phyloP scores from a whole-genome alignment of 2,329 filamentous ascomycete genomes.

The Verticillium isaacii region DNA sequence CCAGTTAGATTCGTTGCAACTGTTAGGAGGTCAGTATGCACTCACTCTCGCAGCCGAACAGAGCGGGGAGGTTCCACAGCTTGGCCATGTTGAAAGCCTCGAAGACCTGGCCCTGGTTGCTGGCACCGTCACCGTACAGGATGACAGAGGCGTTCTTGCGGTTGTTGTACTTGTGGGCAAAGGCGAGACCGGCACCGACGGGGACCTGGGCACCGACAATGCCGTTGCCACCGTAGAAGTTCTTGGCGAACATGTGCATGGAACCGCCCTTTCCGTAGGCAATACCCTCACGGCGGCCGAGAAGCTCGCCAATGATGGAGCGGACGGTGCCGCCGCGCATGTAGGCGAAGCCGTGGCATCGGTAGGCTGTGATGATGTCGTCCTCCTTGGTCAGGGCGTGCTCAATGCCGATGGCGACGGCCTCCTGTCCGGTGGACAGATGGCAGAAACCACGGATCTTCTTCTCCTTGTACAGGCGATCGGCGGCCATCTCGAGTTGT shows the following conservation, averaged over 20 bases:
- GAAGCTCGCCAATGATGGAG: constrained; percentile 91
- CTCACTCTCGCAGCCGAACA: constrained; percentile 98
- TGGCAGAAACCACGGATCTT: constrained; percentile 99
- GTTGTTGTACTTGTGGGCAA: constrained; percentile 90
- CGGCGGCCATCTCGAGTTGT: constrained; percentile 99
- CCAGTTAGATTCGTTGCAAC: constrained; percentile 17
- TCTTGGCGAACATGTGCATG: constrained; percentile 99
- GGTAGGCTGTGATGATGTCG: constrained; percentile 96
- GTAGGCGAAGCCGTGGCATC: constrained; percentile 96
- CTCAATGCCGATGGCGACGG: constrained; percentile 94
- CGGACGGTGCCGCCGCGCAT: constrained; percentile 92
- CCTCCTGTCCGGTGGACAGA: constrained; percentile 95
- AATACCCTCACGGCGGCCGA: constrained; percentile 93
- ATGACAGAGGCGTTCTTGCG: constrained; percentile 83
- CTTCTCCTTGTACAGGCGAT: constrained; percentile 99
- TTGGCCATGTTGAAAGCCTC: constrained; percentile 99
- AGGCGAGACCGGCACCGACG: constrained; percentile 92
- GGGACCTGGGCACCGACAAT: constrained; percentile 98
- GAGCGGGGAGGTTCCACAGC: constrained; percentile 92
- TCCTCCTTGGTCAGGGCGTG: constrained; percentile 88
- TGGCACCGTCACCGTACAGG: constrained; percentile 95
- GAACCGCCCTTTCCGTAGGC: constrained; percentile 98
- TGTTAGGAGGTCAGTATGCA: constrained; percentile 16
- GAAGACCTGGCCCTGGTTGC: constrained; percentile 99
- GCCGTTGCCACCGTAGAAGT: constrained; percentile 98